Conservation (phyloP, 2,329 filamentous ascomycete species). For the Fusarium sp. region DNA sequence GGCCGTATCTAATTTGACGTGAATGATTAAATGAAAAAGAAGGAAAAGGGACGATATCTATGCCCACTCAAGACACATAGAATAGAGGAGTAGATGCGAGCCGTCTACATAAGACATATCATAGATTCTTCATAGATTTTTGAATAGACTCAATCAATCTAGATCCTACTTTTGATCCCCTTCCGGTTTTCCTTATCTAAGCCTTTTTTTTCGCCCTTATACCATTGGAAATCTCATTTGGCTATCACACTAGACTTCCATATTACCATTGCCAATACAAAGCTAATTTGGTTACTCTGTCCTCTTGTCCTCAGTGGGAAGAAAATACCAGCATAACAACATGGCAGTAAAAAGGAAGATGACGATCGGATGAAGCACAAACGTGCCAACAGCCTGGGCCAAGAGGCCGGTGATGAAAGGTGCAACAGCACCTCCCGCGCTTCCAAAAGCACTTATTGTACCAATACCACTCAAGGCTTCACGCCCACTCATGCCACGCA, state of each 20-base stretch:
- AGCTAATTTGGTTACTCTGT: conserved; percentile 57
- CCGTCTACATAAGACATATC: conserved; percentile 13
- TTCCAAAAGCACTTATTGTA: conserved; percentile 79
- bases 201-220: no score
- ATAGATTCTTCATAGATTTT: conserved; percentile 38
- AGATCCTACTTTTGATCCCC: not conserved
- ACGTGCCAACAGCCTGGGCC: conserved; percentile 74
- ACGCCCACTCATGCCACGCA: conserved; percentile 69
- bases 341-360: conserved; percentile 76
- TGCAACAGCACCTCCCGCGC: conserved; percentile 76
- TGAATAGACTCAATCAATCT: conserved; percentile 20
- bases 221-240: not conserved
- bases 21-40: conserved; percentile 10
- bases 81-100: conserved; percentile 29
- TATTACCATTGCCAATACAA: not conserved
- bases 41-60: conserved; percentile 1
- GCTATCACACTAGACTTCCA: not conserved
- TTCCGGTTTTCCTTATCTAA: not conserved
- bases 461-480: conserved; percentile 76
- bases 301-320: conserved; percentile 72
- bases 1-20: conserved; percentile 55
- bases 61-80: conserved; percentile 26
- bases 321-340: conserved; percentile 73
- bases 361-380: conserved; percentile 76
- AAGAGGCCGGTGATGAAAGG: conserved; percentile 77